Conservation (phyloP, 768 basidiomycete species). For the Suillus fuscotomentosus region DNA sequence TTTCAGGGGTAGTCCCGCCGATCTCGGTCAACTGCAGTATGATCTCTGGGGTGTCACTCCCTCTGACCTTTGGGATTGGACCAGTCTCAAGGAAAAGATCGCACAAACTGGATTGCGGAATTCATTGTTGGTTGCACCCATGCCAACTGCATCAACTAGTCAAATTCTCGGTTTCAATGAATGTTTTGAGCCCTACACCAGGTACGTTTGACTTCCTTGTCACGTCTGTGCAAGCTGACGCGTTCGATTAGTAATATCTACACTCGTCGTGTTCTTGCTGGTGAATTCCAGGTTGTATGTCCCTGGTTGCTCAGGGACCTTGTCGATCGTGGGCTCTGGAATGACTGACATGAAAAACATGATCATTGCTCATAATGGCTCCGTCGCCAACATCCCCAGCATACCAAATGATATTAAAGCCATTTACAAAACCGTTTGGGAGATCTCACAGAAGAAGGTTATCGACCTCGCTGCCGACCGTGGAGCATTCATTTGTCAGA, state of each 20-base stretch:
- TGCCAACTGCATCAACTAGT: conserved; percentile 98
- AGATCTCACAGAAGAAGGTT: conserved; percentile 97
- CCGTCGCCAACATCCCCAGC: conserved; percentile 79
- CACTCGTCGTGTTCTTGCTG: conserved; percentile 97
- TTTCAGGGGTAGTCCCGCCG: conserved; percentile 89
- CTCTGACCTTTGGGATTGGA: conserved; percentile 93
- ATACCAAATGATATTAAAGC: conserved; percentile 93
- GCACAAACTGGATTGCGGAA: conserved; percentile 80
- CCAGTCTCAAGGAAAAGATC: conserved; percentile 81
- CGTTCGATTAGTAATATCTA: conserved; percentile 82
- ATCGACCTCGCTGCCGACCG: conserved; percentile 99
- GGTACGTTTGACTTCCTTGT: conserved; percentile 39
- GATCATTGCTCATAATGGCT: conserved; percentile 96
- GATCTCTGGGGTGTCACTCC: conserved; percentile 96
- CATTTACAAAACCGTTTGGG: conserved; percentile 99
- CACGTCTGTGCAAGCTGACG: conserved; percentile 8
- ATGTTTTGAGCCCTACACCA: conserved; percentile 98
- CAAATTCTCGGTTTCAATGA: conserved; percentile 99
- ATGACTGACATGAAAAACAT: conserved; percentile 99
- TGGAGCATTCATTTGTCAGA: conserved; percentile 96
- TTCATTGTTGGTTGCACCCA: conserved; percentile 90
- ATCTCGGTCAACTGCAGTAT: conserved; percentile 84
- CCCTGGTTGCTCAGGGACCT: conserved; percentile 99
- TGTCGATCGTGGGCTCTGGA: conserved; percentile 92
- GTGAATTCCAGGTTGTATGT: conserved; percentile 99